phyloP scores from a whole-genome alignment of 1,284 basidiomycete species.

The Pyrrhoderma noxium region DNA sequence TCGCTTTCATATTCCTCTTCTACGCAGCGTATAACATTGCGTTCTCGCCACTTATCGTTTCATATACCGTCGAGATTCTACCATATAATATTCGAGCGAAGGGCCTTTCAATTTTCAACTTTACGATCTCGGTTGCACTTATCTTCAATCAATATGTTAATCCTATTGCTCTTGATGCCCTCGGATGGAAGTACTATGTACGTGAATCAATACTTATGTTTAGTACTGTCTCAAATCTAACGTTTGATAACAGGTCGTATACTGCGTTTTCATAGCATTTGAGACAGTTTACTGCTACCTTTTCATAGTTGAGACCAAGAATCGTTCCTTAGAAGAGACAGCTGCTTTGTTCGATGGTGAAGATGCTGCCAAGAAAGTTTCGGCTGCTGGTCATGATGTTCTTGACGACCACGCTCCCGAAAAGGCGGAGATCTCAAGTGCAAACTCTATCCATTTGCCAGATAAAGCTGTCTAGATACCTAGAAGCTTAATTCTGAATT shows the following conservation, averaged over 20 bases:
- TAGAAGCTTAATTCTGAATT: no score
- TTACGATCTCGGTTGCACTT: constrained; percentile 41
- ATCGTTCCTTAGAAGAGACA: constrained; percentile 34
- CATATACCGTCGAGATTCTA: constrained; percentile 52
- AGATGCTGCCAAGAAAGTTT: constrained; percentile 27
- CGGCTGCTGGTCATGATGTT: constrained; percentile 10
- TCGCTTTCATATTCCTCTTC: constrained; percentile 44
- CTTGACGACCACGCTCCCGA: constrained; percentile 8
- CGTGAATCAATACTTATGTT: constrained; percentile 2
- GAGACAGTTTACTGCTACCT: constrained; percentile 34
- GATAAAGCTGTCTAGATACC: constrained; percentile 3
- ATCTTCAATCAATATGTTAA: constrained; percentile 56
- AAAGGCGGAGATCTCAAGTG: constrained; percentile 2
- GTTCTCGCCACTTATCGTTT: constrained; percentile 50
- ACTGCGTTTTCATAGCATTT: constrained; percentile 34
- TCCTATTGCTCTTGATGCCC: constrained; percentile 30
- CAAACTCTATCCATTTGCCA: neutral
- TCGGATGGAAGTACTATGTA: constrained; percentile 37
- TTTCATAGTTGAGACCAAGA: constrained; percentile 39
- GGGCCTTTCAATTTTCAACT: constrained; percentile 51
- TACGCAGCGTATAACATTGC: constrained; percentile 42
- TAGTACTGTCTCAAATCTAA: neutral
- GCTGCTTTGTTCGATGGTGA: constrained; percentile 31
- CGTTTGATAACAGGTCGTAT: constrained; percentile 29
- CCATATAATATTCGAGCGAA: constrained; percentile 53